Base-by-base conservation (phyloP, 2,329 filamentous ascomycete genomes). In the Myriosclerotinia scirpicola region DNA sequence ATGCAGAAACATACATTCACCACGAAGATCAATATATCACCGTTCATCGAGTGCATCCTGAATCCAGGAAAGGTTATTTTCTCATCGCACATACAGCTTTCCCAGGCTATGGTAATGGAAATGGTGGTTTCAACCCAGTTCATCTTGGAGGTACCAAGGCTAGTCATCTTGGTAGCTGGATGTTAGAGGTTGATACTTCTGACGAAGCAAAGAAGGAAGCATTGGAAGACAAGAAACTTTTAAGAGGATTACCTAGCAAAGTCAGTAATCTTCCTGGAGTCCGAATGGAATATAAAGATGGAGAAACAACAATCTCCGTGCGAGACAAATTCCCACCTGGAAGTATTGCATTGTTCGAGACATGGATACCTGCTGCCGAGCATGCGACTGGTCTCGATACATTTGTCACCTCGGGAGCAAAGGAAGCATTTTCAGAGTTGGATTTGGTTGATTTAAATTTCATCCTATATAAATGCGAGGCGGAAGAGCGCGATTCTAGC, bases 1-100 rank as follows among this genome's bases (percentile, higher is more conserved):
- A 96, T 75, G 90, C 93, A 66, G 95, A 99, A 78, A 97, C 93
- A 9, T 94, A 97, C 75, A 92, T 99, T 64, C 94, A 99, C 75
- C 95, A 99, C 76, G 93, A 98, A 70, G 90, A 92, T 66, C 91
- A 99, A 77, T 97, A 97, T 76, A 90, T 99, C 74, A 99, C 95
- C 0, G 92, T 99, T 8, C 95, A 99, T 77, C 85, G 96, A 69
- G 92, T 98, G 3, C 93, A 99, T 75, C 95, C 94, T 0, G 88
- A 91, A 75, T 96, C 92, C 1, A 86, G 95, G 67, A 96, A 95
- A 77, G 95, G 95, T 0, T 94, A 97, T 78, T 97, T 98, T 78
- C 81, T 98, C 56, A 93, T 99, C 72, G 94, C 96, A 0, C 95
- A 98, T 74, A 98, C 95, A 5, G 95, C 96, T 0, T 99, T 94